Conservation (phyloP, 176 grass and related monocot species). For the Echinochloa phyllopogon region DNA sequence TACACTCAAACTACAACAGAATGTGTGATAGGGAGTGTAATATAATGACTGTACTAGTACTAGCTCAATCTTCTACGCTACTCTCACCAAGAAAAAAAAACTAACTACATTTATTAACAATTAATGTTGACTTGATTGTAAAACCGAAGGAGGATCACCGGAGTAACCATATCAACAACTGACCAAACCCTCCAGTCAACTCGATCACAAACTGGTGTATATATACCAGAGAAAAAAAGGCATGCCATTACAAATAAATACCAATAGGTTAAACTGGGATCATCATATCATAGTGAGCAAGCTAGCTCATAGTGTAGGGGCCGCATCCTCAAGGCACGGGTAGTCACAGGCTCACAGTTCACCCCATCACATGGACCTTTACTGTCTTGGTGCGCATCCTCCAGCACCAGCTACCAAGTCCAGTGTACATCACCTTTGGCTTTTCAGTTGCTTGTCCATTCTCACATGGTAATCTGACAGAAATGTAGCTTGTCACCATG, state of each 20-base stretch:
- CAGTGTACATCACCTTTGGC: slow-evolving; percentile 11
- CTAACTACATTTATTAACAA: slow-evolving; percentile 53
- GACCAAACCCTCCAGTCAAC: slow-evolving; percentile 37
- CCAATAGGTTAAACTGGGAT: slow-evolving; percentile 32
- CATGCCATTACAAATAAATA: slow-evolving; percentile 37
- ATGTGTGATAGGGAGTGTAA: slow-evolving; percentile 15
- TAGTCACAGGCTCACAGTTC: slow-evolving; percentile 39
- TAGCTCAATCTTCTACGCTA: slow-evolving; percentile 17
- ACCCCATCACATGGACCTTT: neutral
- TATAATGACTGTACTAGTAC: slow-evolving; percentile 17
- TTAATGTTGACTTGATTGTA: slow-evolving; percentile 33
- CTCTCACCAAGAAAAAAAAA: slow-evolving; percentile 20
- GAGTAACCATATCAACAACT: slow-evolving; percentile 53
- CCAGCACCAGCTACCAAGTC: slow-evolving; percentile 34
- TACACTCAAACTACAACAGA: slow-evolving; percentile 39
- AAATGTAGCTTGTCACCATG: neutral
- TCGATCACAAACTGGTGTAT: slow-evolving; percentile 21
- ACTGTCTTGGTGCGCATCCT: slow-evolving; percentile 25
- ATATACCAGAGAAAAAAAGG: slow-evolving; percentile 27
- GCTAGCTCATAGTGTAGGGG: slow-evolving; percentile 17
- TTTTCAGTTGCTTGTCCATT: slow-evolving; percentile 32
- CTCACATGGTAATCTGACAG: slow-evolving; percentile 36
- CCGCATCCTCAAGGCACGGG: slow-evolving; percentile 3
- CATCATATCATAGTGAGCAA: slow-evolving; percentile 34
- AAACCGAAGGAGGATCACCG: slow-evolving; percentile 39